A percentile compares a stretch with the other conserved stretches of the same genome.
Evolutionary conservation across 2,329 filamentous ascomycete genomes (phyloP).

Genomic region (Nemania diffusa): DNA sequence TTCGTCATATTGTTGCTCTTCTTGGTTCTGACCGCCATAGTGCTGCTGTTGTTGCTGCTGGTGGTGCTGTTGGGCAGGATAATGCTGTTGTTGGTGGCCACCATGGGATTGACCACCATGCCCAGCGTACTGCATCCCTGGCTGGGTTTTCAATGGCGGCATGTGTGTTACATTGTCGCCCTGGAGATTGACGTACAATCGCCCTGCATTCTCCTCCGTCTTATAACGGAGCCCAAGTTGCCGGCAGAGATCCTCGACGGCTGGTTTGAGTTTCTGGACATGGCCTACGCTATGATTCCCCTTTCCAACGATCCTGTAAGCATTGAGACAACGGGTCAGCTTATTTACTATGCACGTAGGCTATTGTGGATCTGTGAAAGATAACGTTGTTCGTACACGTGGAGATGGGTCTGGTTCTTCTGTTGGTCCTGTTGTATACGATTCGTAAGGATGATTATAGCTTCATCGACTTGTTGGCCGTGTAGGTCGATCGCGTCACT

Average conservation of each 20-base stretch:
- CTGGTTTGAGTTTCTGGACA: constrained; percentile 95
- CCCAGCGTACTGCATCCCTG: constrained; percentile 48
- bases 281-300: constrained; percentile 86
- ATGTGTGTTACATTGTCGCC: constrained; percentile 70
- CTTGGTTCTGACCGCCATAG: constrained; percentile 25
- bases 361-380: neutral
- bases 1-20: constrained; percentile 20
- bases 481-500: constrained; percentile 92
- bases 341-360: neutral
- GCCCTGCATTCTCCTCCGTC: constrained; percentile 87
- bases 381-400: constrained; percentile 67
- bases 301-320: constrained; percentile 82
- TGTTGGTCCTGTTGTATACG: constrained; percentile 81
- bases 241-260: constrained; percentile 85
- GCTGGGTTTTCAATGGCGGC: constrained; percentile 55
- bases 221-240: constrained; percentile 84
- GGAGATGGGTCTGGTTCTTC: constrained; percentile 81
- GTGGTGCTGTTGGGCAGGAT: constrained; percentile 52
- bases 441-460: constrained; percentile 87
- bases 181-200: constrained; percentile 87
- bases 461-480: constrained; percentile 94
- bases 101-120: constrained; percentile 52
- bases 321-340: neutral
- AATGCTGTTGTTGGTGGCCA: constrained; percentile 50
- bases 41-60: constrained; percentile 55